These are phyloP conservation scores for Cicer judaicum DNA, from an alignment of 306 rosid genomes.

Conservation along the genomic window DNA sequence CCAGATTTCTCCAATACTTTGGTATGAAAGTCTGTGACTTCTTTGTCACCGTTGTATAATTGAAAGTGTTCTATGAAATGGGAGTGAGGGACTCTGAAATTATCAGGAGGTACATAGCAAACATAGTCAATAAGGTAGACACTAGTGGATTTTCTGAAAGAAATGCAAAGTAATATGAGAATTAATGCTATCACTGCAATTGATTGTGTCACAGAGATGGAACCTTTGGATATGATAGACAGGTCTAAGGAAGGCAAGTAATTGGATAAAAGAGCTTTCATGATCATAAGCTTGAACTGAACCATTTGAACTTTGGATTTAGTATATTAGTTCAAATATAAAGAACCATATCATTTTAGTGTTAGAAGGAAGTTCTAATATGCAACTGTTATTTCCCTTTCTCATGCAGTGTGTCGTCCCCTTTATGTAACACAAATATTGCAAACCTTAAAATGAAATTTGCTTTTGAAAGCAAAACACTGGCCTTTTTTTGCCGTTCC, in stretches of 20 bases:
- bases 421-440: neutral
- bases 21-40: constrained; percentile 47
- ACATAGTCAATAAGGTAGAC: constrained; percentile 68
- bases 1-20: constrained; percentile 69
- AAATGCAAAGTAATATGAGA: constrained; percentile 44
- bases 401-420: constrained; percentile 42
- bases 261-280: constrained; percentile 45
- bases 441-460: neutral
- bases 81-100: constrained; percentile 49
- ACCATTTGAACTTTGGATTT: constrained; percentile 29
- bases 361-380: constrained; percentile 34
- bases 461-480: constrained; percentile 7
- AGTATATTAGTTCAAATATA: constrained; percentile 36
- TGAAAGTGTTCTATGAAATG: constrained; percentile 54
- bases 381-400: constrained; percentile 35
- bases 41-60: constrained; percentile 23
- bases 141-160: constrained; percentile 43
- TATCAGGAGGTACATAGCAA: constrained; percentile 62
- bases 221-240: constrained; percentile 23
- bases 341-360: constrained; percentile 19
- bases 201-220: constrained; percentile 44
- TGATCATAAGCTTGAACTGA: constrained; percentile 35
- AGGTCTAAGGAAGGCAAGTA: constrained; percentile 21
- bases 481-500: neutral
- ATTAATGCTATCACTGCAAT: constrained; percentile 46